A percentile compares a stretch with the other conserved stretches of the same genome.
Evolutionary conservation across 1,284 basidiomycete genomes (phyloP).

Genomic region (Naganishia liquefaciens): DNA sequence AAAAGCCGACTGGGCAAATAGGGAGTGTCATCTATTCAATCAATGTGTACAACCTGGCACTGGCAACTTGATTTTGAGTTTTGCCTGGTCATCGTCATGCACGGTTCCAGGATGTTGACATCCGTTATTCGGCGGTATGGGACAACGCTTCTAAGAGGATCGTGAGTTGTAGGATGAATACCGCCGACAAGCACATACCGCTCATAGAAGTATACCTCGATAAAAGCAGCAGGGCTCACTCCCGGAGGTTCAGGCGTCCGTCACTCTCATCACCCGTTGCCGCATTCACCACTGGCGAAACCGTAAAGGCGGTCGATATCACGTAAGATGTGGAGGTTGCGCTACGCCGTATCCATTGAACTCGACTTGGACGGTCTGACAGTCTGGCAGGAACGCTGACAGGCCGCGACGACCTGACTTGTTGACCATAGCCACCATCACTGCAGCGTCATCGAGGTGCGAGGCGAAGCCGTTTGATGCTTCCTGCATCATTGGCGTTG

Average conservation of each 20-base stretch:
- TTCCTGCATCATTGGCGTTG: conserved; percentile 47
- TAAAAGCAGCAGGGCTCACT: conserved; percentile 55
- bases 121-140: too few species aligned
- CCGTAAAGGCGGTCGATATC: conserved; percentile 55
- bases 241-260: conserved; percentile 49
- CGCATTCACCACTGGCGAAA: conserved; percentile 49
- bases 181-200: conserved; percentile 2
- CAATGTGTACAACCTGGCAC: too few species aligned
- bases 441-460: conserved; percentile 38
- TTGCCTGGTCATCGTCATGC: too few species aligned
- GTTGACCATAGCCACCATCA: conserved; percentile 57
- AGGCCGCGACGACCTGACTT: conserved; percentile 56
- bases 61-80: too few species aligned
- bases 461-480: conserved; percentile 49
- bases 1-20: too few species aligned
- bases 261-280: conserved; percentile 27
- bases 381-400: conserved; percentile 57
- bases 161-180: not conserved
- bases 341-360: too few species aligned
- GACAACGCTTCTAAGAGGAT: too few species aligned
- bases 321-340: conserved; percentile 55
- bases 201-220: conserved; percentile 55
- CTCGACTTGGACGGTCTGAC: conserved; percentile 9
- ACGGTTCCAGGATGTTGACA: too few species aligned
- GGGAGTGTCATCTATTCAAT: too few species aligned